These are phyloP conservation scores for Barnettozyma vustinii DNA, from an alignment of 805 yeast genomes.

Conservation along the genomic window DNA sequence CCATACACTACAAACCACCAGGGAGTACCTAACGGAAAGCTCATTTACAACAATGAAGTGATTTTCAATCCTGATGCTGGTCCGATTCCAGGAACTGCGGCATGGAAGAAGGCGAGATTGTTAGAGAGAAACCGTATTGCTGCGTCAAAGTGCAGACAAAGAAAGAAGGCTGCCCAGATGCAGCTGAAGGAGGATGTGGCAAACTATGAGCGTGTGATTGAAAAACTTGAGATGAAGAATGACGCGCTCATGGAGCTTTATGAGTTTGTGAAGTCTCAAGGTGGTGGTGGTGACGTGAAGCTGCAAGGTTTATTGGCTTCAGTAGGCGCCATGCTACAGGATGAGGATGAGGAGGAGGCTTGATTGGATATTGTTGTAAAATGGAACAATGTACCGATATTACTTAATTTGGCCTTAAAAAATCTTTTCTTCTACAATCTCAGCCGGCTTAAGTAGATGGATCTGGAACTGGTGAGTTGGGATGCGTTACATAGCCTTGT, in stretches of 20 bases:
- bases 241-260: conserved; percentile 5
- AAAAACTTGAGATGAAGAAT: conserved; percentile 31
- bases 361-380: neutral
- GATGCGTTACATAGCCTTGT: neutral
- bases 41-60: conserved; percentile 44
- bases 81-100: conserved; percentile 61
- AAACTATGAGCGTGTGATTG: conserved; percentile 41
- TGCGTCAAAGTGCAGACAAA: conserved; percentile 62
- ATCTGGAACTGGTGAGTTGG: neutral
- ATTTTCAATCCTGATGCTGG: conserved; percentile 46
- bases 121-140: conserved; percentile 63
- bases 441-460: neutral
- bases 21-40: conserved; percentile 38
- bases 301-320: neutral
- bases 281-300: conserved; percentile 1
- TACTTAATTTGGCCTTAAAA: neutral
- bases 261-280: conserved; percentile 3
- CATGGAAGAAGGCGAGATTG: conserved; percentile 60
- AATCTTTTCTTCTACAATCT: neutral
- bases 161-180: conserved; percentile 63
- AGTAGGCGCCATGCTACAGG: neutral
- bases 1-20: conserved; percentile 11
- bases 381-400: neutral
- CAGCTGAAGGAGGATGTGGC: conserved; percentile 58
- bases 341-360: neutral